Percentiles rank a stretch among this genome's conserved stretches.
These are phyloP conservation scores for Blepharisma undulans DNA, from an alignment of 169 alveolate species.

Conservation along the genomic window DNA sequence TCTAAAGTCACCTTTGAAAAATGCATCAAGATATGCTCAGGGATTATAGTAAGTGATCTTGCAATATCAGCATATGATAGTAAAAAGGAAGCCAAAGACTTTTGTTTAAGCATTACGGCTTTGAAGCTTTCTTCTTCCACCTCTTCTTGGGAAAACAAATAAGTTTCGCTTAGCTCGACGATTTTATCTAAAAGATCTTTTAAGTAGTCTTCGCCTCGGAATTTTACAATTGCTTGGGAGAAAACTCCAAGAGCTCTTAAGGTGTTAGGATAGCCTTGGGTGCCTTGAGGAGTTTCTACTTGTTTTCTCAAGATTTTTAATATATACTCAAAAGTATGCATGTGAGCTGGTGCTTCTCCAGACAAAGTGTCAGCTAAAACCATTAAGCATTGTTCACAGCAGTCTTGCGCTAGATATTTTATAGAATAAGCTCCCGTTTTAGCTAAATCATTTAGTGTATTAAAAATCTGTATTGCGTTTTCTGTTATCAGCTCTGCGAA, in stretches of 20 bases:
- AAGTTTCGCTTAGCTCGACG: slow-evolving; percentile 39
- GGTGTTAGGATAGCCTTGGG: slow-evolving; percentile 22
- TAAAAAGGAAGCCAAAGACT: slow-evolving; percentile 56
- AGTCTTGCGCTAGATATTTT: not conserved
- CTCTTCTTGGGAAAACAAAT: slow-evolving; percentile 51
- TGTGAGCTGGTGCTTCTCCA: not conserved
- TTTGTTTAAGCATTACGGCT: slow-evolving; percentile 51
- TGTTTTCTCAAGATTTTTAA: not conserved
- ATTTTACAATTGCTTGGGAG: slow-evolving; percentile 47
- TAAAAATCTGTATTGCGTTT: slow-evolving; percentile 15
- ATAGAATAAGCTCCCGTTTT: not conserved
- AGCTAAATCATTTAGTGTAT: not conserved
- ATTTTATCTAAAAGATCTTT: slow-evolving; percentile 38
- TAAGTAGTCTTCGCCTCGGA: slow-evolving; percentile 48
- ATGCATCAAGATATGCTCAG: slow-evolving; percentile 55
- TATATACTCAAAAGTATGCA: slow-evolving; percentile 12
- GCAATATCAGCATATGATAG: slow-evolving; percentile 51
- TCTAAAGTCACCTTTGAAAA: slow-evolving; percentile 52
- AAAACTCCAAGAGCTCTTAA: slow-evolving; percentile 65
- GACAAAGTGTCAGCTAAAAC: slow-evolving; percentile 15
- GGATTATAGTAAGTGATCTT: not conserved
- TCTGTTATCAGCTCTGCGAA: slow-evolving; percentile 32
- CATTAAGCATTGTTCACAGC: not conserved
- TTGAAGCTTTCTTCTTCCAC: slow-evolving; percentile 56
- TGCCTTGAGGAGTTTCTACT: not conserved